Percentiles rank a stretch among this genome's conserved stretches.
Evolutionary conservation across 139 green algal species (phyloP).

Genomic region (Bryopsis sp.): DNA sequence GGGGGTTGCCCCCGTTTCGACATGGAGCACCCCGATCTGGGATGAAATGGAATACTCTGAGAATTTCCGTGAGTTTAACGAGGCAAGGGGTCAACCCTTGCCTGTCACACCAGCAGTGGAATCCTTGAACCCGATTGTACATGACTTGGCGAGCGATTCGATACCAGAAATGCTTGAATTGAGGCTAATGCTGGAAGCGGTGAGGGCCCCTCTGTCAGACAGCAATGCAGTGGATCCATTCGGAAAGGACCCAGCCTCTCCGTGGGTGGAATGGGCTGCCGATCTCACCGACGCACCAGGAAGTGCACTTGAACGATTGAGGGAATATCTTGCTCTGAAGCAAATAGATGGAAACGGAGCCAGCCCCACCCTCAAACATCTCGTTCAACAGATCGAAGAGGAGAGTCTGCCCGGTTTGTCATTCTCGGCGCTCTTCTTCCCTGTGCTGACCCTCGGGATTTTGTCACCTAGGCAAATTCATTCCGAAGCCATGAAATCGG

Average conservation of each 20-base stretch:
- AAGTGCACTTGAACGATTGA: neutral
- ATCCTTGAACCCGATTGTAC: neutral
- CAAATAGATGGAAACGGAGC: no score
- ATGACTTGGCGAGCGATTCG: neutral
- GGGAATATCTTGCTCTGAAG: neutral
- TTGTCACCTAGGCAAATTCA: neutral
- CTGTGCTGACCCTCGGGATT: neutral
- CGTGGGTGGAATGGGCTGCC: neutral
- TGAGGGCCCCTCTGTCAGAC: neutral
- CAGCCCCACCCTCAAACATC: neutral
- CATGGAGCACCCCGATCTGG: neutral
- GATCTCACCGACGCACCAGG: neutral
- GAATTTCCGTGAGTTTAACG: neutral
- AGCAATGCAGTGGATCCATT: neutral
- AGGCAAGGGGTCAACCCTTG: neutral
- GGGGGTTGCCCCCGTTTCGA: neutral
- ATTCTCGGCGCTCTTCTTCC: neutral
- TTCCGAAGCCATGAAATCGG: neutral
- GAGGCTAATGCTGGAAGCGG: neutral
- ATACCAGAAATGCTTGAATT: neutral
- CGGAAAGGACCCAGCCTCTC: neutral
- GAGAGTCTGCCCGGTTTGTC: neutral
- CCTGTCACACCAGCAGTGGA: neutral
- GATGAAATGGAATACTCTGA: neutral
- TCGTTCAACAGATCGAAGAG: neutral